These are phyloP conservation scores for Podospora sp. DNA, from an alignment of 495 filamentous ascomycete genomes.

Conservation along the genomic window DNA sequence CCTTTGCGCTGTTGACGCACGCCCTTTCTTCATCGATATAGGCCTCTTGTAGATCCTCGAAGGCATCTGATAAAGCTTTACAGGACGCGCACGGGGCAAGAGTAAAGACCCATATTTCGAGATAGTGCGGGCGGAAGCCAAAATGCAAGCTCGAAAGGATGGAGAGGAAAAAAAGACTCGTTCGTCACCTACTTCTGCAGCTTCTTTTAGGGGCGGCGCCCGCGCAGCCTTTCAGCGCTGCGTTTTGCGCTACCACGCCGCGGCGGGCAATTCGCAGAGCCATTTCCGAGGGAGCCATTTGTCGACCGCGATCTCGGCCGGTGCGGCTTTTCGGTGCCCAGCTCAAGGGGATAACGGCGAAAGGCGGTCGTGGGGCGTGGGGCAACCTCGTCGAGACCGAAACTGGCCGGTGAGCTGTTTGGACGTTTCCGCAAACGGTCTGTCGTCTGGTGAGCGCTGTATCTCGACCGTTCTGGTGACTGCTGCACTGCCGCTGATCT, in stretches of 20 bases:
- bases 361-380: conserved; percentile 8
- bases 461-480: background rate
- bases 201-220: background rate
- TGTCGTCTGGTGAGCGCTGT: background rate
- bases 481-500: background rate
- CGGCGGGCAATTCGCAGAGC: conserved; percentile 15
- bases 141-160: background rate
- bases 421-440: background rate
- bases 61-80: too few species aligned
- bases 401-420: background rate
- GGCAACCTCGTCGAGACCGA: background rate
- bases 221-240: conserved; percentile 3
- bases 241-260: background rate
- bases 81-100: too few species aligned
- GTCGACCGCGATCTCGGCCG: conserved; percentile 2
- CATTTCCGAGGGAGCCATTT: conserved; percentile 20
- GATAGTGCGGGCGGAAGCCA: too few species aligned
- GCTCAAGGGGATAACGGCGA: background rate
- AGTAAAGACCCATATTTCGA: too few species aligned
- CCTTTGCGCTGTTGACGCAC: too few species aligned
- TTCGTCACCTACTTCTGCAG: conserved; percentile 9
- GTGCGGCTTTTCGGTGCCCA: background rate
- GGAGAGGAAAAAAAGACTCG: conserved; percentile 12
- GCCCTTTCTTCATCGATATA: too few species aligned
- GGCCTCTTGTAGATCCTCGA: too few species aligned